These are phyloP conservation scores for Sarocladium strictum DNA, from an alignment of 2,329 filamentous ascomycete genomes.

Conservation along the genomic window DNA sequence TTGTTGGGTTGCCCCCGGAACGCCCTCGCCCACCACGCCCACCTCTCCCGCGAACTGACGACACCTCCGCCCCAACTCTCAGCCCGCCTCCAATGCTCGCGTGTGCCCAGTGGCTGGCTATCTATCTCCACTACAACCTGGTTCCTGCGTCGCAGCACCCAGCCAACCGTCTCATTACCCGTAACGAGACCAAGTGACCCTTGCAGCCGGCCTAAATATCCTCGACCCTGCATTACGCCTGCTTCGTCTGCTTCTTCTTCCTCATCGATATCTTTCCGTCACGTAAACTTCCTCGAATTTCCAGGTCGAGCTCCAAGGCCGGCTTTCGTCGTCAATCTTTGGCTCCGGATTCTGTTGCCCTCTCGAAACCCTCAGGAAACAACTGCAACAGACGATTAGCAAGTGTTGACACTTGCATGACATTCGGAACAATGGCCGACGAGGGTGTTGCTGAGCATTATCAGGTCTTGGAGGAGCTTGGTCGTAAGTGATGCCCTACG, in stretches of 20 bases:
- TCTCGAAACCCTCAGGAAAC: not conserved
- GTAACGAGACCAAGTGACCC: not conserved
- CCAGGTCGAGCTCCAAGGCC: slow-evolving; percentile 4
- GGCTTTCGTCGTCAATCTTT: slow-evolving; percentile 2
- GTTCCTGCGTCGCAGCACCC: slow-evolving; percentile 4
- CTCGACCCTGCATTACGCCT: slow-evolving; percentile 1
- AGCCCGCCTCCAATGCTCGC: not conserved
- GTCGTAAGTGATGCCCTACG: slow-evolving; percentile 56
- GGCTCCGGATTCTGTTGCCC: slow-evolving; percentile 5
- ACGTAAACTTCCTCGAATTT: slow-evolving; percentile 4
- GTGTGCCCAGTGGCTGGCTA: not conserved
- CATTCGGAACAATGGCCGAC: slow-evolving; percentile 41
- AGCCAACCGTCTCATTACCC: slow-evolving; percentile 9
- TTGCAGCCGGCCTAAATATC: slow-evolving; percentile 2
- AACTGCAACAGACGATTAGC: not conserved
- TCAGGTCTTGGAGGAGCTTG: slow-evolving; percentile 92
- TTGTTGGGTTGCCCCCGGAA: too few relatives aligned
- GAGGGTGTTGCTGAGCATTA: slow-evolving; percentile 77
- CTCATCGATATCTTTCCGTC: not conserved
- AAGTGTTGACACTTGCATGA: slow-evolving; percentile 4
- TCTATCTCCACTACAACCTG: slow-evolving; percentile 6
- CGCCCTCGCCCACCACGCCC: too few relatives aligned
- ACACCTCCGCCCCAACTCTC: not conserved
- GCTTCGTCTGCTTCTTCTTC: not conserved
- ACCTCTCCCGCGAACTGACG: too few relatives aligned